These are phyloP conservation scores for Eutrema yunnanense DNA, from an alignment of 345 rosid genomes.

Conservation along the genomic window DNA sequence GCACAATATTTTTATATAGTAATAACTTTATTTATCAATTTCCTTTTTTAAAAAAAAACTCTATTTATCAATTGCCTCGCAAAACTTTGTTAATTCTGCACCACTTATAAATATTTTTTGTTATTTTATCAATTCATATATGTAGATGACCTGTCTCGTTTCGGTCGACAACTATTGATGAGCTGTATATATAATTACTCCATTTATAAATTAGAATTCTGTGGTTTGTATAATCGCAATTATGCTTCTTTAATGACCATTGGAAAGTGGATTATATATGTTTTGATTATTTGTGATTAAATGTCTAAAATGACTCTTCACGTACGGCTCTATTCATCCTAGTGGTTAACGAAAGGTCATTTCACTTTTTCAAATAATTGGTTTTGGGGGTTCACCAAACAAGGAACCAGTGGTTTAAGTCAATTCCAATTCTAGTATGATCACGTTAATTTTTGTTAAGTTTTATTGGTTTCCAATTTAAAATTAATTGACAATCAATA, in stretches of 20 bases:
- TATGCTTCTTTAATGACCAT: not conserved
- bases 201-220: not conserved
- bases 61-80: not conserved
- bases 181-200: constrained; percentile 6
- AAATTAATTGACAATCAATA: too few species aligned
- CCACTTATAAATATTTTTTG: constrained; percentile 11
- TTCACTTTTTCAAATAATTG: constrained; percentile 9
- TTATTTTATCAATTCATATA: constrained; percentile 6
- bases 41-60: too few species aligned
- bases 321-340: constrained; percentile 6
- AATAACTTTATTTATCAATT: not conserved
- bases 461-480: too few species aligned
- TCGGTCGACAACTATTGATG: constrained; percentile 19
- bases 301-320: constrained; percentile 25
- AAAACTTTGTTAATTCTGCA: constrained; percentile 15
- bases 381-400: constrained; percentile 3
- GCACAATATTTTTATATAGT: not conserved
- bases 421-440: not conserved
- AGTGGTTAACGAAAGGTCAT: constrained; percentile 24
- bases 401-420: not conserved
- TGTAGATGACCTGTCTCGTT: constrained; percentile 19
- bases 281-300: not conserved
- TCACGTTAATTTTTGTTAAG: too few species aligned
- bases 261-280: not conserved
- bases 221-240: not conserved